Conservation (phyloP, 805 yeast genomes). For the Jamesozyma hellenica region DNA sequence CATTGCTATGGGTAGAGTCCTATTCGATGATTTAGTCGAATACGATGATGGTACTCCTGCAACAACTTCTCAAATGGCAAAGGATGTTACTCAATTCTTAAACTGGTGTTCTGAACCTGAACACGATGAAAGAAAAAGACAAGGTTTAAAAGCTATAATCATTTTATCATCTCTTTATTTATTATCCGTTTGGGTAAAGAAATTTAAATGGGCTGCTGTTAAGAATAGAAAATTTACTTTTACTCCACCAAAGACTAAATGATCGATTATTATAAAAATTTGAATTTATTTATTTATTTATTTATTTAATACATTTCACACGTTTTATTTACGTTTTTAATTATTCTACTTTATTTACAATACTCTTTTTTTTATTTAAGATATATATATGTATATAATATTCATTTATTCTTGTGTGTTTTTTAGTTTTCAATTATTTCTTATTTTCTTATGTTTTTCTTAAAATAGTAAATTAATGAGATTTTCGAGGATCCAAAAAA, state of each 20-base stretch:
- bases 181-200: slow-evolving; percentile 83
- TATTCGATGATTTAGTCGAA: slow-evolving; percentile 95
- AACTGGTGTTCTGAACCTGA: slow-evolving; percentile 99
- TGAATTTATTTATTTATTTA: not conserved
- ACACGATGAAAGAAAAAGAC: slow-evolving; percentile 94
- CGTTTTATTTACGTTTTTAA: no score
- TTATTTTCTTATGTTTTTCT: no score
- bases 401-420: no score
- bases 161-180: slow-evolving; percentile 71
- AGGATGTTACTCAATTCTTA: slow-evolving; percentile 90
- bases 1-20: slow-evolving; percentile 97
- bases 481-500: no score
- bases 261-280: not conserved
- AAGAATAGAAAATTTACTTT: slow-evolving; percentile 89
- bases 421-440: no score
- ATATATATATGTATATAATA: no score
- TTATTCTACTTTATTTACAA: no score
- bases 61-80: slow-evolving; percentile 97
- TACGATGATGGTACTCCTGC: slow-evolving; percentile 99
- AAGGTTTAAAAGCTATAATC: slow-evolving; percentile 87
- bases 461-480: no score
- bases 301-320: no score
- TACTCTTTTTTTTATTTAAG: no score
- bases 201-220: slow-evolving; percentile 95
- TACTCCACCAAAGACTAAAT: slow-evolving; percentile 66